Evolutionary conservation across 345 rosid genomes (phyloP).

Genomic region (Heritiera fomes): DNA sequence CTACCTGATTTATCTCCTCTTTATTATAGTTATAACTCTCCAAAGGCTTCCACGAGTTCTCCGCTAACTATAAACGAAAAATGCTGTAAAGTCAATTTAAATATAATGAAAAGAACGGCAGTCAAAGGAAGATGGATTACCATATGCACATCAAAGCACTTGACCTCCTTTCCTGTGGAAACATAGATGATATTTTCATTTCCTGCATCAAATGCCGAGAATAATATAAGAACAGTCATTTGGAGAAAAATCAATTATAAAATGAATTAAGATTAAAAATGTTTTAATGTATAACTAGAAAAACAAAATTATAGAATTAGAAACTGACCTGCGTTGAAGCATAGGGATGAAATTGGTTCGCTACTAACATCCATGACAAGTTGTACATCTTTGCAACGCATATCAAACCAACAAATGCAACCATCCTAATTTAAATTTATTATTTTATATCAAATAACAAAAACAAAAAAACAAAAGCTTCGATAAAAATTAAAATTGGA

Average conservation of each 20-base stretch:
- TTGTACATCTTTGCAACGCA: constrained; percentile 88
- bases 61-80: constrained; percentile 33
- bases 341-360: constrained; percentile 71
- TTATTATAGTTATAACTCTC: constrained; percentile 68
- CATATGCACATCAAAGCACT: constrained; percentile 80
- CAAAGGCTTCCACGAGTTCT: constrained; percentile 54
- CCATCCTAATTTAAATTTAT: constrained; percentile 58
- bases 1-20: constrained; percentile 92
- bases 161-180: constrained; percentile 65
- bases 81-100: background rate
- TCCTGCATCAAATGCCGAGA: constrained; percentile 40
- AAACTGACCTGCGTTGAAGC: constrained; percentile 69
- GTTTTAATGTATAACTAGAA: background rate
- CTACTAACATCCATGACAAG: constrained; percentile 55
- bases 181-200: constrained; percentile 73
- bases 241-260: background rate
- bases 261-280: background rate
- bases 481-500: constrained; percentile 17
- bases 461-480: background rate
- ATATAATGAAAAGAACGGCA: background rate
- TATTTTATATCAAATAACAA: background rate
- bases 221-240: background rate
- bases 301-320: background rate
- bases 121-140: constrained; percentile 38
- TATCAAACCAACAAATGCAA: constrained; percentile 84